A percentile compares a stretch with the other conserved stretches of the same genome.
These are phyloP conservation scores for Leccinum boreale DNA, from an alignment of 768 basidiomycete genomes.

Conservation along the genomic window DNA sequence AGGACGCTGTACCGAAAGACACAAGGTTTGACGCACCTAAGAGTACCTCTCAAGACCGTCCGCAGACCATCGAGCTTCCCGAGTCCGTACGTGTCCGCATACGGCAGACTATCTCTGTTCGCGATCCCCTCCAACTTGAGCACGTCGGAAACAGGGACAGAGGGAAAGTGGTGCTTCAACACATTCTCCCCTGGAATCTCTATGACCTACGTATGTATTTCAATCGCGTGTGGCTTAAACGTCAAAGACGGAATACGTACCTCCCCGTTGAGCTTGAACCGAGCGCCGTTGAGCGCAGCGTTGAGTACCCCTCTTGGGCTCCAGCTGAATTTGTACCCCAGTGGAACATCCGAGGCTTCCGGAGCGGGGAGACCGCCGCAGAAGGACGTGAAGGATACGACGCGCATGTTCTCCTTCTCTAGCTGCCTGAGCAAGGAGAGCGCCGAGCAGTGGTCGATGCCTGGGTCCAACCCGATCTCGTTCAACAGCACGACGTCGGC, in stretches of 20 bases:
- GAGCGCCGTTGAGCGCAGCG: slow-evolving; percentile 73
- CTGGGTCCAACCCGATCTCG: slow-evolving; percentile 89
- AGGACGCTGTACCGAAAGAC: too few species aligned
- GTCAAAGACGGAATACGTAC: slow-evolving; percentile 34
- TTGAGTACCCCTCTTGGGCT: slow-evolving; percentile 81
- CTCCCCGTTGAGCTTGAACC: slow-evolving; percentile 54
- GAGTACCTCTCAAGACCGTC: slow-evolving; percentile 80
- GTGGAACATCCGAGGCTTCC: slow-evolving; percentile 52
- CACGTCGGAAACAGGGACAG: slow-evolving; percentile 62
- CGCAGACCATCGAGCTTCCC: slow-evolving; percentile 40
- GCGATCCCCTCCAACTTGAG: slow-evolving; percentile 79
- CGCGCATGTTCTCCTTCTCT: slow-evolving; percentile 46
- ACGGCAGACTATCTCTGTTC: slow-evolving; percentile 78
- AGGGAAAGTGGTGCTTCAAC: slow-evolving; percentile 54
- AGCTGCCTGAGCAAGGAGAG: slow-evolving; percentile 61
- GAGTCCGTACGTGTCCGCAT: slow-evolving; percentile 64
- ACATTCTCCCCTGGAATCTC: slow-evolving; percentile 52
- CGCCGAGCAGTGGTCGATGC: slow-evolving; percentile 87
- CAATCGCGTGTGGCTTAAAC: not conserved
- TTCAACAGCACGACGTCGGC: slow-evolving; percentile 75
- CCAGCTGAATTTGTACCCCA: slow-evolving; percentile 96
- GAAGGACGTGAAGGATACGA: slow-evolving; percentile 81
- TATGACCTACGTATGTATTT: slow-evolving; percentile 34
- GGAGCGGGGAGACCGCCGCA: slow-evolving; percentile 91
- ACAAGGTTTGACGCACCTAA: slow-evolving; percentile 47